These are phyloP conservation scores for Peronospora destructor DNA, from an alignment of 352 stramenopile genomes.

Conservation along the genomic window DNA sequence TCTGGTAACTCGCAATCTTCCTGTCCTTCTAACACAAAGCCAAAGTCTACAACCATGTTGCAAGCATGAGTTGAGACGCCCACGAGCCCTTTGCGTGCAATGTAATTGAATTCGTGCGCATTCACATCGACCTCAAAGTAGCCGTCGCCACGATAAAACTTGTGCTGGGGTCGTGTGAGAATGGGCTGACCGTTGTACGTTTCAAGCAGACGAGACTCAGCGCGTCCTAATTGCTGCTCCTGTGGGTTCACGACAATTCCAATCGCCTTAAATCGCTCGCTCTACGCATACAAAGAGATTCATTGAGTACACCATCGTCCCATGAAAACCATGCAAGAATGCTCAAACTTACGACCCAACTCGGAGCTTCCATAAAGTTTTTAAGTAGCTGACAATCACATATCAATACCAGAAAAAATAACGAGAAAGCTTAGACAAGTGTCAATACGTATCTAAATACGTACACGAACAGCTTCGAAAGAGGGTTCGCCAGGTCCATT, in stretches of 20 bases:
- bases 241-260: slow-evolving; percentile 71
- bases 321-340: background rate
- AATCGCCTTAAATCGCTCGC: slow-evolving; percentile 78
- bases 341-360: slow-evolving; percentile 26
- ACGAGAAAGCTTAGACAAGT: background rate
- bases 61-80: slow-evolving; percentile 67
- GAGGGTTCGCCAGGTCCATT: slow-evolving; percentile 28
- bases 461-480: slow-evolving; percentile 47
- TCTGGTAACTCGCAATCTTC: slow-evolving; percentile 71
- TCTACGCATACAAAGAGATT: slow-evolving; percentile 22
- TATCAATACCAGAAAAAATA: background rate
- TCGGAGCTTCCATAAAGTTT: slow-evolving; percentile 35
- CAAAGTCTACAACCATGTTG: slow-evolving; percentile 83
- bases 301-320: background rate
- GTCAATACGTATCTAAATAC: background rate
- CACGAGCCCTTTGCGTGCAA: slow-evolving; percentile 65
- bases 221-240: slow-evolving; percentile 62
- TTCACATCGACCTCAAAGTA: slow-evolving; percentile 85
- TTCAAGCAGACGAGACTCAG: slow-evolving; percentile 67
- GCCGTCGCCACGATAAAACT: slow-evolving; percentile 55
- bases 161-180: slow-evolving; percentile 70
- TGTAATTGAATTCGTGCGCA: slow-evolving; percentile 79
- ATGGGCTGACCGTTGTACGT: slow-evolving; percentile 82
- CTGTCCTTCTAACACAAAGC: slow-evolving; percentile 73
- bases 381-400: slow-evolving; percentile 22